A percentile compares a stretch with the other conserved stretches of the same genome.
Evolutionary conservation across 495 filamentous ascomycete species (phyloP).

Genomic region (Xylaria acuta): DNA sequence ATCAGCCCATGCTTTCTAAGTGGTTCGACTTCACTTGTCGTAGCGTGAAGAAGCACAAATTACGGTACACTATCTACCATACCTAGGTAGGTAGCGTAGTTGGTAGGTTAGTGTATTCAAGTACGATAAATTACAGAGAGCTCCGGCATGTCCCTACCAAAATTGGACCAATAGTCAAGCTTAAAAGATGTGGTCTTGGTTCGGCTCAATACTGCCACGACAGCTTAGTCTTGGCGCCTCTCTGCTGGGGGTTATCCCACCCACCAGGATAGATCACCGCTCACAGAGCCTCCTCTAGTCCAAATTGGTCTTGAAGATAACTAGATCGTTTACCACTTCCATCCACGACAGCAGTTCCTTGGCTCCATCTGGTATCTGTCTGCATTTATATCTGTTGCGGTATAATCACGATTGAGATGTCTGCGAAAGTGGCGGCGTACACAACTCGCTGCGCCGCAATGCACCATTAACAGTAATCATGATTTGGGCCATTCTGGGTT

Average conservation of each 20-base stretch:
- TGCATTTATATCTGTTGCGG: background rate
- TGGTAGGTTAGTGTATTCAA: no score
- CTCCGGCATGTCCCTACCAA: background rate
- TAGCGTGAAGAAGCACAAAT: background rate
- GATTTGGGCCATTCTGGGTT: background rate
- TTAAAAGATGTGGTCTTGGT: slow-evolving; percentile 1
- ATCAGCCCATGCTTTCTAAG: slow-evolving; percentile 1
- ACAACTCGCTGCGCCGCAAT: background rate
- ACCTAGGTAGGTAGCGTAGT: no score
- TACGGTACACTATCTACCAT: no score
- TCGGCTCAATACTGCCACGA: slow-evolving; percentile 10
- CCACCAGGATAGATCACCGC: slow-evolving; percentile 13
- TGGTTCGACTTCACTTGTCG: slow-evolving; percentile 1
- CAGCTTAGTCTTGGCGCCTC: slow-evolving; percentile 14
- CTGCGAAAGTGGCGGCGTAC: background rate
- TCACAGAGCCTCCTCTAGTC: slow-evolving; percentile 18
- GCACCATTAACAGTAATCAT: no score
- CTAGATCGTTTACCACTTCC: background rate
- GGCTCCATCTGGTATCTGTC: background rate
- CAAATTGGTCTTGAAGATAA: background rate
- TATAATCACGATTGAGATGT: background rate
- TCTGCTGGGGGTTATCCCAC: background rate
- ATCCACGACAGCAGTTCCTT: background rate
- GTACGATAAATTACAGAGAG: background rate
- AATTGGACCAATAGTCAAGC: background rate